These are phyloP conservation scores for Funneliformis geosporum DNA, from an alignment of 192 early-diverging fungal genomes.

Conservation along the genomic window DNA sequence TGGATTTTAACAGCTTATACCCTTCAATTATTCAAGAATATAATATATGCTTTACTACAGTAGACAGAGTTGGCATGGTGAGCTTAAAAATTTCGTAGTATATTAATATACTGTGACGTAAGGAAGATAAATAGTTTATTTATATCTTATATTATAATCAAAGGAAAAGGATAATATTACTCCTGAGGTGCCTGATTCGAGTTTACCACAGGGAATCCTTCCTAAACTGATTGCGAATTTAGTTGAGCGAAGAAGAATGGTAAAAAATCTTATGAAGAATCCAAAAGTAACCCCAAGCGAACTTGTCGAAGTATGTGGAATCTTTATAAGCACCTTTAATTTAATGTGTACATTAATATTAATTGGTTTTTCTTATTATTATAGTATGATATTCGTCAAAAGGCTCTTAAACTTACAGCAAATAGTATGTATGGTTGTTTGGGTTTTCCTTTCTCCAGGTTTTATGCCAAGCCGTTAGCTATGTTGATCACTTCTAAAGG, in stretches of 20 bases:
- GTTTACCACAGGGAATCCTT: slow-evolving; percentile 72
- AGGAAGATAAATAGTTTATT: background rate
- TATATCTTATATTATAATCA: background rate
- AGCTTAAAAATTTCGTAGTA: background rate
- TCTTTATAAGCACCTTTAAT: background rate
- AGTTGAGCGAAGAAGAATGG: slow-evolving; percentile 85
- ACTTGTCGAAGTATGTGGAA: slow-evolving; percentile 46
- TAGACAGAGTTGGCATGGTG: slow-evolving; percentile 52
- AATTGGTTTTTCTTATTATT: background rate
- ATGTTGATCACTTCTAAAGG: slow-evolving; percentile 96
- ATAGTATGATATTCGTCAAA: slow-evolving; percentile 90
- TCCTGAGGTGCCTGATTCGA: slow-evolving; percentile 78
- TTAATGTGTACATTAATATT: background rate
- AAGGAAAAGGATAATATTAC: slow-evolving; percentile 60
- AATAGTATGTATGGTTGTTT: slow-evolving; percentile 99
- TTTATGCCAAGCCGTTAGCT: slow-evolving; percentile 96
- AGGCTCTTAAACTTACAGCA: slow-evolving; percentile 94
- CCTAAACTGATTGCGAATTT: slow-evolving; percentile 85
- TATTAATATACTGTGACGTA: background rate
- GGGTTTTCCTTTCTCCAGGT: slow-evolving; percentile 88
- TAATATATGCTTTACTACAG: slow-evolving; percentile 99
- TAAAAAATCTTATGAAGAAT: slow-evolving; percentile 88
- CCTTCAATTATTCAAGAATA: slow-evolving; percentile 99
- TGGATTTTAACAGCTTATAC: slow-evolving; percentile 99
- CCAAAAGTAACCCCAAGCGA: slow-evolving; percentile 58